Evolutionary conservation across 2,329 filamentous ascomycete species (phyloP), one percentile per base, ranked within the genome.

Genomic region (Arthrobotrys megalospora): DNA sequence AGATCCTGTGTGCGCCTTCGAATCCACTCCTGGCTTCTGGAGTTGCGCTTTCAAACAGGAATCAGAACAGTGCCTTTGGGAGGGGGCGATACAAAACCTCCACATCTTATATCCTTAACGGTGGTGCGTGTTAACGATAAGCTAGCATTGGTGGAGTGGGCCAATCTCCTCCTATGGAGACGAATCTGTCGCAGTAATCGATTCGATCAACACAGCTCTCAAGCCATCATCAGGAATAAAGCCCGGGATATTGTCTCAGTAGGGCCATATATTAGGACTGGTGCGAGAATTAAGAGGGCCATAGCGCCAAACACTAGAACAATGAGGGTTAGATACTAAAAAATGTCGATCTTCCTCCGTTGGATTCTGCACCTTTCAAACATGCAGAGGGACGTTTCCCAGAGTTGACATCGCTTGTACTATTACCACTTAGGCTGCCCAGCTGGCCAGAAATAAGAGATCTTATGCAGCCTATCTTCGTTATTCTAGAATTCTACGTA

Each of bases 281-380:
- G 66, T 28, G 66, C 60, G 43, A 43, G 28, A 24, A 7, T 32
- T 21, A 32, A 7, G 45, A n/a, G 10, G 52, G 16, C 41, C 12
- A 16, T 70, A 60, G 53, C 52, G 66, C 11, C 28, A 11, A 19
- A 21, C 68, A n/a, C 68, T 72, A 72, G 45, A 28, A 28, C 68
- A 8, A 34, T 32, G 38, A 11, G 10, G 28, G 68, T 55, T 72
- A 72, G 68, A 21, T 6, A 6, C 34, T 43, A 14, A n/a, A 36
- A 24, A 28, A 10, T 47, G 67, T 45, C 24, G 68, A 72, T 72
- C 68, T 36, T 36, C 16, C 68, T 72, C 68, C 68, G 68, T 65
- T n/a, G 14, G 65, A 65, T 55, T 55, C 58, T 47, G 58, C 68
- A 58, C 3, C 34, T 45, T 65, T 64, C n/a, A n/a, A n/a, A 32